Conservation (phyloP, 2,329 filamentous ascomycete species). For the Westerdykella ornata region DNA sequence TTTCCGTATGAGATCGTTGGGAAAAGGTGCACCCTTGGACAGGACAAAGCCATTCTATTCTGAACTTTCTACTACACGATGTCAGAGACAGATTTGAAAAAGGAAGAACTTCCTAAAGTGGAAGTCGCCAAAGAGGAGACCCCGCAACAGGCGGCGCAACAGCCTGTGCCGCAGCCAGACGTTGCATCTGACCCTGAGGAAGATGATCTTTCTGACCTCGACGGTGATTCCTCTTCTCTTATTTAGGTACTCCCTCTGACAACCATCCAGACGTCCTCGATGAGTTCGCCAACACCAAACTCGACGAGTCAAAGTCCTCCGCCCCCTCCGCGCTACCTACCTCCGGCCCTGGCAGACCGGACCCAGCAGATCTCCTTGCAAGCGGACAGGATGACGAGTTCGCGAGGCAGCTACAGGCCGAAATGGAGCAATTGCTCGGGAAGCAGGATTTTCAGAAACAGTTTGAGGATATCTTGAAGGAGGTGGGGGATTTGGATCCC, state of each 20-base stretch:
- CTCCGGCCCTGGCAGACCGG: constrained; percentile 37
- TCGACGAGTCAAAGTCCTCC: constrained; percentile 44
- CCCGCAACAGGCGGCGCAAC: constrained; percentile 10
- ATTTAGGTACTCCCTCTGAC: constrained; percentile 5
- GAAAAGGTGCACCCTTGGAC: not conserved
- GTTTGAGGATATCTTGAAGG: constrained; percentile 71
- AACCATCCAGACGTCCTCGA: constrained; percentile 70
- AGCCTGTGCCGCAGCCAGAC: constrained; percentile 15
- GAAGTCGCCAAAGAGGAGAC: constrained; percentile 12
- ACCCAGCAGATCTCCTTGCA: constrained; percentile 25
- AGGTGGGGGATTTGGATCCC: constrained; percentile 46
- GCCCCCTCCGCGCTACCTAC: constrained; percentile 27
- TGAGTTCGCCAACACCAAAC: constrained; percentile 67
- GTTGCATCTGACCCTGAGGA: constrained; percentile 79
- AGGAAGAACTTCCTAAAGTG: too few relatives aligned
- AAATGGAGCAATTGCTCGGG: constrained; percentile 77
- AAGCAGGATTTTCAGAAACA: constrained; percentile 69
- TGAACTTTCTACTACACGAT: constrained; percentile 6
- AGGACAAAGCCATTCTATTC: not conserved
- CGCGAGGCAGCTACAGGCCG: constrained; percentile 75
- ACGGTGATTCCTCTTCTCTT: constrained; percentile 53
- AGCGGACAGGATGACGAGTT: constrained; percentile 63
- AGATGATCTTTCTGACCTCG: constrained; percentile 84
- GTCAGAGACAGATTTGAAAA: constrained; percentile 12
- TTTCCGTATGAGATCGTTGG: not conserved